Evolutionary conservation across 306 rosid species (phyloP).

Genomic region (Crataegus laevigata): DNA sequence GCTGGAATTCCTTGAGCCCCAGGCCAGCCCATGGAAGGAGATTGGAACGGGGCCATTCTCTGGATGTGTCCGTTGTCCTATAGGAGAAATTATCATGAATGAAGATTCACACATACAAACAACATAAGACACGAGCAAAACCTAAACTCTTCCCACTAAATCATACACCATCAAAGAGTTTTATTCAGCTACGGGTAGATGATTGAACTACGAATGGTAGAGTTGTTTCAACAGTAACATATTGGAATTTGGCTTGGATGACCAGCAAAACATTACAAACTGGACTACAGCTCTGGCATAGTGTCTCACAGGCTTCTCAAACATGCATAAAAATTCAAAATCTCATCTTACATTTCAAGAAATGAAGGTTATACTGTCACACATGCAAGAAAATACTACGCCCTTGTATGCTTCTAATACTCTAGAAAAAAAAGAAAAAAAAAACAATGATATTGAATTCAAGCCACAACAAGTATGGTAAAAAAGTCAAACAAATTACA

Average conservation of each 20-base stretch:
- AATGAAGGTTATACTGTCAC: not conserved
- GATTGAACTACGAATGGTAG: not conserved
- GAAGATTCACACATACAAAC: not conserved
- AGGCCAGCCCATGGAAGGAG: conserved; percentile 65
- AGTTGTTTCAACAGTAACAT: not conserved
- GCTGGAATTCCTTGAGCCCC: conserved; percentile 66
- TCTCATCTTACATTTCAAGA: not conserved
- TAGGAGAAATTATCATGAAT: conserved; percentile 12
- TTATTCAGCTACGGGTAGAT: not conserved
- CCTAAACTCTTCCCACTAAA: not conserved
- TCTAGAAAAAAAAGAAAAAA: not conserved
- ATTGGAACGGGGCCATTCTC: conserved; percentile 52
- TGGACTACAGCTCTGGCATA: not conserved
- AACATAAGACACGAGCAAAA: not conserved
- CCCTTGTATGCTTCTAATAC: not conserved
- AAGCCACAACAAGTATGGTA: not conserved
- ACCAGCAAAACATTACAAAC: not conserved
- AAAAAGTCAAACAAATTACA: not conserved
- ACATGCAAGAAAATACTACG: not conserved
- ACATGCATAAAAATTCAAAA: not conserved
- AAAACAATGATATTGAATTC: not conserved
- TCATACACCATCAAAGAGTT: not conserved
- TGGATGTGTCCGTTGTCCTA: conserved; percentile 63
- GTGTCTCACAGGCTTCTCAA: not conserved
- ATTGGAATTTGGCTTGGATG: not conserved